Conservation (phyloP, 2,329 filamentous ascomycete species). For the Monosporascus sp. region DNA sequence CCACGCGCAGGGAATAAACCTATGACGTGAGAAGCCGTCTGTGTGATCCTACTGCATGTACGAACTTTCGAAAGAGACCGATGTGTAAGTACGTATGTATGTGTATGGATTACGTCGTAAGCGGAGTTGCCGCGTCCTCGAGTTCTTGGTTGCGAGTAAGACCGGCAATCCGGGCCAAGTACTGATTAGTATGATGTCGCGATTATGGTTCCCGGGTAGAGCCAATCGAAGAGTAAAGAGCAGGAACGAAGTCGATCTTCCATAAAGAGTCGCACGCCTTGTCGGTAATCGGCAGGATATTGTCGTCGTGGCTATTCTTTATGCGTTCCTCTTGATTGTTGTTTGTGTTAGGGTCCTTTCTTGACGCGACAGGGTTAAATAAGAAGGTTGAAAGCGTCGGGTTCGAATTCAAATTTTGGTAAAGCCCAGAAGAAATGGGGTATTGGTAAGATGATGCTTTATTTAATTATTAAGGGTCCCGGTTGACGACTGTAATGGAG, state of each 20-base stretch:
- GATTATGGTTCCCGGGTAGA: no score
- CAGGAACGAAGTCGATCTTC: no score
- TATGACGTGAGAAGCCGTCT: not conserved
- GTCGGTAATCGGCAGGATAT: not conserved
- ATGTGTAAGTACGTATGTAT: no score
- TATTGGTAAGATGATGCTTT: not conserved
- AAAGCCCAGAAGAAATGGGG: not conserved
- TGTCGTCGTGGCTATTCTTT: not conserved
- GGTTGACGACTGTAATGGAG: not conserved
- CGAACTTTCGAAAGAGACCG: not conserved
- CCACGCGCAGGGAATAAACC: not conserved
- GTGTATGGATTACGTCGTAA: no score
- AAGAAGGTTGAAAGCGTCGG: not conserved
- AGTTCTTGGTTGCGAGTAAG: no score
- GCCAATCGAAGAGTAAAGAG: no score
- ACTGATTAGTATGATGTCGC: no score
- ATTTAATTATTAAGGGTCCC: not conserved
- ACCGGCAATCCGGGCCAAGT: no score
- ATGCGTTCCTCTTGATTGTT: not conserved
- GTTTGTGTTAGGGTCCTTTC: not conserved
- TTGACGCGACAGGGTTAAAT: not conserved
- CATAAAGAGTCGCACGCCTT: no score
- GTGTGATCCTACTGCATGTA: not conserved
- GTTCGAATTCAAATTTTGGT: not conserved
- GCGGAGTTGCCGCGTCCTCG: no score